Base-by-base conservation (phyloP, 2,329 filamentous ascomycete species). In the Fusarium annulatum region DNA sequence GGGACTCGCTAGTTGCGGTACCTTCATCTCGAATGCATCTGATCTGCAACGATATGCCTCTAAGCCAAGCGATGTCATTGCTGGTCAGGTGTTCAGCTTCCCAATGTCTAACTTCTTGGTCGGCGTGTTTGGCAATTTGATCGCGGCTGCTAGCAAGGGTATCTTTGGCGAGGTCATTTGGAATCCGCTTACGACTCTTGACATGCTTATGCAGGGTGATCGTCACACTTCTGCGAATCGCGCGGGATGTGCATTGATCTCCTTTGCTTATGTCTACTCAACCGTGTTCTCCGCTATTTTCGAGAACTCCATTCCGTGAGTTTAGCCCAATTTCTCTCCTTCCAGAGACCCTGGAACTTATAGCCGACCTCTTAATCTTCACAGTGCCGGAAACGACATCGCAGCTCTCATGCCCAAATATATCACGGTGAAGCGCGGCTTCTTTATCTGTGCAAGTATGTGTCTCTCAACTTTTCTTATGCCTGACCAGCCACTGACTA, bases 381-480 rank as follows among this genome's bases (percentile, higher is more conserved):
- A 9, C 6, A 64, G 61, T 8, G 61, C 61, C 8, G 64, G 64
- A 8, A 66, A 66, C 7, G 64, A 66, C 2, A 66, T 66, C 3
- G 64, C 64, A 28, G 61, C 64, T 28, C 64, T 66, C 4, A 65
- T 66, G 61, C 64, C 64, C 15, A 66, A 39, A n/a, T 66, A 66
- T 5, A 66, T 66, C 2, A 66, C 64, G 0, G 64, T 66, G 6
- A 66, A 66, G 42, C 64, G 64, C 30, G 64, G 64, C 1, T 66
- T 66, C 42, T 66, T 66, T 3, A 66, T 66, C 18, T 66, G 64
- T 5, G 64, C 64, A 65, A 16, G 64, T 66, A 46, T 3, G 23
- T 3, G 2, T 46, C 18, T 4, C 11, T 28, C 2, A 2, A 2
- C 2, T 26, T 28, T 19, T 1, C 14, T 2, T 3, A 19, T 16